Evolutionary conservation across 2,329 filamentous ascomycete species (phyloP), one percentile per base, ranked within the genome.

Genomic region (Cladosporium colombiae): DNA sequence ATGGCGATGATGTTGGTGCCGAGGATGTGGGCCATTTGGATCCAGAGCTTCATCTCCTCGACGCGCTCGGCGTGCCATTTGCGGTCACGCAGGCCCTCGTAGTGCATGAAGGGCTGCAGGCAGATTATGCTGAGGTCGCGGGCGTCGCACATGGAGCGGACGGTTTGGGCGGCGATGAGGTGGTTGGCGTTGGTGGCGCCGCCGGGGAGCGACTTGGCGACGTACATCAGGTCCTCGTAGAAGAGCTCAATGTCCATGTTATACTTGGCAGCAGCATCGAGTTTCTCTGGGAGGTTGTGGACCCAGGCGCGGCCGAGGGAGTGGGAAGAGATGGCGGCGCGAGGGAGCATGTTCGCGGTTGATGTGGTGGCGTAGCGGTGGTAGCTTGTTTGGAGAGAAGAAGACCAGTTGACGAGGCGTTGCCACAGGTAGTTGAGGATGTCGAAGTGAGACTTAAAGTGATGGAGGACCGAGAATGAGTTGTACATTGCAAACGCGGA

Each of bases 191-290:
- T 71, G 2, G 76, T 78, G 29, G 80, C 73, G 35, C 78, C 76
- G 50, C 81, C 81, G 2, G 81, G 74, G 1, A 83, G 74, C 1
- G 81, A 76, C 35, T 76, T 70, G 69, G 89, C 86, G 16, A 90
- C 73, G 71, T 88, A 86, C 66, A 86, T 80, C 3, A 94, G 83
- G 75, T 94, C 91, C 74, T 94, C 91, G 76, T 89, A 88, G 80
- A 92, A 93, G 23, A 93, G 82, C 75, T 94, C 91, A 69, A 94
- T 85, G 61, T 89, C 90, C 74, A 92, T 87, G 23, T 88, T 88
- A 70, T 90, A 83, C 64, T 82, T 80, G 6, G 85, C 81, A 11
- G 91, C 91, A 79, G 88, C 85, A 74, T 88, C 83, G 58, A 94
- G 84, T 74, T 93, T 94, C 73, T 85, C 79, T 1, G 82, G 77